Evolutionary conservation across 2,329 filamentous ascomycete species (phyloP), one percentile per base, ranked within the genome.

Genomic region (Acrodontium crateriforme): DNA sequence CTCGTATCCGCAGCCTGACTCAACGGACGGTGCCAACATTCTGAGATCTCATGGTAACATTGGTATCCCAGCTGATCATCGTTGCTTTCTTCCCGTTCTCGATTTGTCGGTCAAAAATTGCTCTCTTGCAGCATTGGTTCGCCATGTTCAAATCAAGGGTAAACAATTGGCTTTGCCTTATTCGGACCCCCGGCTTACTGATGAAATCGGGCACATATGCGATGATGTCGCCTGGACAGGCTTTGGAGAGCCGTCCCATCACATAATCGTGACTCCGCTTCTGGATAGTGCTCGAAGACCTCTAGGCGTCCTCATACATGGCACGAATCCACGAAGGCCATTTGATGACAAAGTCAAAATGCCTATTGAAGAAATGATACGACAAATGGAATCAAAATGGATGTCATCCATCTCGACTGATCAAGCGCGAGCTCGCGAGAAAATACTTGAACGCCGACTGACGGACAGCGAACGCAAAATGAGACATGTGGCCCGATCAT

Each of bases 401-500:
- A 22, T 30, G 4, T 24, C 30, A 5, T 32, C 34, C 3, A 30
- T 40, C 8, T 31, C 37, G 0, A 27, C 27, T n/a, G 33, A 36
- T 19, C 28, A 36, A 18, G 31, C 31, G 10, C 15, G 22, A 18
- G n/a, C 18, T 10, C 26, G 33, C 4, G 36, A 41, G 17, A 10
- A 29, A 22, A 24, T 25, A 18, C 28, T 41, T 4, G 32, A 43
- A 26, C 35, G 26, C 4, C 19, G 31, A 22, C 28, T 33, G 1
- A 38, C 24, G 5, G 36, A 42, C 4, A 49, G 45, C 7, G 55
- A 58, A 24, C 41, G 49, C 1, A 33, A 46, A n/a, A 52, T 60
- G 14, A 45, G 51, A 20, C 43, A 50, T 7, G 53, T 60, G 37
- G 54, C 55, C 2, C 47, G 55, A 25, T 36, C 46, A 7, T 47